These are phyloP conservation scores for Juglanconis oblonga DNA, from an alignment of 2,329 filamentous ascomycete genomes.

Conservation along the genomic window DNA sequence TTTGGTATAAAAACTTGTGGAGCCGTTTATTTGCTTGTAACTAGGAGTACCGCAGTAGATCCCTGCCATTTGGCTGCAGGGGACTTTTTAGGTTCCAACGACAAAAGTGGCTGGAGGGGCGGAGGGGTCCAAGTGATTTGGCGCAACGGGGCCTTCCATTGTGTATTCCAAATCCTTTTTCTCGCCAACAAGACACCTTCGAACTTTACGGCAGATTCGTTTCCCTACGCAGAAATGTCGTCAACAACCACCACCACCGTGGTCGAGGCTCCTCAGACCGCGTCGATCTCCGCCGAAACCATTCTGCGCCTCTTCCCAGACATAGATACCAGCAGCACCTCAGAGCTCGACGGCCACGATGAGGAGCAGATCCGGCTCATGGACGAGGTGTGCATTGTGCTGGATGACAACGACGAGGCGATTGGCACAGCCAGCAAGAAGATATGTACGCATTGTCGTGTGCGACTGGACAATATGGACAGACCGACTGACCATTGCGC, in stretches of 20 bases:
- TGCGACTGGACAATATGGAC: neutral
- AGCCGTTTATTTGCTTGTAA: no score
- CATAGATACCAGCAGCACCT: conserved; percentile 66
- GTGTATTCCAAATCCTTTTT: no score
- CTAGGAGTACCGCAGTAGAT: no score
- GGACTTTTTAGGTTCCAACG: no score
- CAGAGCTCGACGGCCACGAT: conserved; percentile 80
- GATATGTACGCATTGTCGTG: conserved; percentile 63
- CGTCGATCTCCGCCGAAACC: conserved; percentile 77
- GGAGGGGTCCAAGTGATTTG: no score
- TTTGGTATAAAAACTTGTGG: no score
- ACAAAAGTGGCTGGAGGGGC: no score
- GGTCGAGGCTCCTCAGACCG: conserved; percentile 42
- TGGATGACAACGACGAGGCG: conserved; percentile 86
- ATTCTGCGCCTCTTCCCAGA: conserved; percentile 89
- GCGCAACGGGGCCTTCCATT: no score
- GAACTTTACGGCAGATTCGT: neutral
- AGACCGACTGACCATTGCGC: neutral
- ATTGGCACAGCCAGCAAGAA: conserved; percentile 99
- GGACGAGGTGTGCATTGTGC: conserved; percentile 98
- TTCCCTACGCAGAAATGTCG: conserved; percentile 25
- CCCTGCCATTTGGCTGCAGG: no score
- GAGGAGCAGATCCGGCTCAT: conserved; percentile 97
- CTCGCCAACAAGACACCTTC: neutral
- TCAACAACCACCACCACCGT: conserved; percentile 43